Base-by-base conservation (phyloP, 257 asterid species). In the Ajuga chamaepitys region DNA sequence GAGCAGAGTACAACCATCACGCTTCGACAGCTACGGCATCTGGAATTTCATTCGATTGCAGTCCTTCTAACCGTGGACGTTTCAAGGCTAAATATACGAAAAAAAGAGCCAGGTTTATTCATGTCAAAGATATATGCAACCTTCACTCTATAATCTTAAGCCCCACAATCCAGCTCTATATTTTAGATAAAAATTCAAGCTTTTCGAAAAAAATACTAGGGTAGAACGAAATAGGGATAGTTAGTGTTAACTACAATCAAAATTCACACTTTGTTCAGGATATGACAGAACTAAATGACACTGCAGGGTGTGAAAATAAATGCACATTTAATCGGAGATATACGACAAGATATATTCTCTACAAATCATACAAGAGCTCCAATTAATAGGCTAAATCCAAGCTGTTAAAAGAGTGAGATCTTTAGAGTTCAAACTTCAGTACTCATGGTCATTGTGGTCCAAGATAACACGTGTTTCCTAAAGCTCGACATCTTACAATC, bases 81-180 rank as follows among this genome's bases (percentile, higher is more conserved):
- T 65, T 81, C 67, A 77, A 45, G 51, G 84, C 88, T 82, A 84
- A 64, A 72, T 3, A 60, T 4, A 65, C 16, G 66, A 67, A 24
- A 67, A 24, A 40, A 61, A 46, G 9, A 64, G 18, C 7, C 17
- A 63, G n/a, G 30, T 25, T n/a, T n/a, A n/a, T 47, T 22, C 69
- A n/a, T 12, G 42, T 32, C 46, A 57, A 24, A 37, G 22, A 28
- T 38, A 24, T 4, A 17, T 16, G 16, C 42, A 45, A 47, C 47
- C 14, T 10, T 30, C 37, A 30, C 37, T 30, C 1, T 30, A 5
- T 30, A 30, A 30, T 4, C 5, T 30, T 30, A 8, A 30, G 37
- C 37, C 37, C 4, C 37, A 3, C 7, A 30, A 30, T 30, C 7
- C 37, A 30, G 37, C 37, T 8, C 37, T 8, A 5, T 30, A 30